Evolutionary conservation across 2,329 filamentous ascomycete genomes (phyloP), one percentile per base, ranked within the genome.

Genomic region (Botrytis sinoallii): DNA sequence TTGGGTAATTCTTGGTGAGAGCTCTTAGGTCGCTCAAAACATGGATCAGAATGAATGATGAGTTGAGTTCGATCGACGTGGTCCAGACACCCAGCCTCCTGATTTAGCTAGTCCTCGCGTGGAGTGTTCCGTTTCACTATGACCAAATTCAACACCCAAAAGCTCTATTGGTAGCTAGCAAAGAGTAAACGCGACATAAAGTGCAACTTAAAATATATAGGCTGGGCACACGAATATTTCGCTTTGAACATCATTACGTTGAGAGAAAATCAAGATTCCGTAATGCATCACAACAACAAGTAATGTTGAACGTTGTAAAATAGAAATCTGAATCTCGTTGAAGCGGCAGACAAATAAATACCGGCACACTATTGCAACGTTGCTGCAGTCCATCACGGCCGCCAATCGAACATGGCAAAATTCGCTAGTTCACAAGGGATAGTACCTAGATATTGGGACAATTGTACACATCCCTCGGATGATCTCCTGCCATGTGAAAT

Each of bases 401-500:
- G 67, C 52, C 52, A 59, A 59, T 59, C 67, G 46, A 52, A 22
- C 57, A 52, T 32, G 60, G 65, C 61, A 52, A 42, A 68, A 72
- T 66, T 67, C 40, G 40, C 25, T 22, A 68, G 40, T 55, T 16
- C 52, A 60, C 25, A n/a, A 48, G 25, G 63, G 25, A 68, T 44
- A 68, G 40, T 65, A 32, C 55, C 48, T 44, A 59, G 52, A 42
- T 65, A 32, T 66, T 44, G 59, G 63, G 63, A 60, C 60, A 72
- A 68, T 48, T 61, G 52, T 72, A 72, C n/a, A 57, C 32, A 38
- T 60, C 44, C 63, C 52, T 18, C 65, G 52, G 40, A 20, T 52
- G 42, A 61, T 61, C 14, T 42, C 40, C 29, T n/a, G 60, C 52
- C 71, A 72, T 72, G 71, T 72, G 52, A 72, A 67, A 71, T 46